Evolutionary conservation across 2,329 filamentous ascomycete species (phyloP), one percentile per base, ranked within the genome.

Genomic region (Xylaria sp.): DNA sequence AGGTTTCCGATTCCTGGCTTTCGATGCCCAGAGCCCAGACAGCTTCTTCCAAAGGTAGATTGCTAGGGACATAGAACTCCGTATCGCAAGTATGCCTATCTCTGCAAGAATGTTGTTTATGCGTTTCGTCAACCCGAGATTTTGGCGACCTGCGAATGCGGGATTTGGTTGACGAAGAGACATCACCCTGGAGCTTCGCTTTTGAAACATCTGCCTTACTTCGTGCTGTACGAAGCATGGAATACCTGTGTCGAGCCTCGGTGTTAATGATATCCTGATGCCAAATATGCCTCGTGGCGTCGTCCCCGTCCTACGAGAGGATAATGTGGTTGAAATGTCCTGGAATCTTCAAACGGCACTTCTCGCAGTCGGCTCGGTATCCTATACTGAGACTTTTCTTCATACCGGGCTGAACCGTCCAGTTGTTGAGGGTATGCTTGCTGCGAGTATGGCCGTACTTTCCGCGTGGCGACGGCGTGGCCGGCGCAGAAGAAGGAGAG

Each of bases 291-390:
- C 34, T 48, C 15, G 18, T 32, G 36, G 15, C 56, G 36, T 70
- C 50, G 25, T 67, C 59, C 34, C 60, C 69, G 62, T 72, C 70
- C 83, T 88, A 89, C 56, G 87, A 88, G 74, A 89, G 85, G 70
- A 93, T 89, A 67, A 94, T 93, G 79, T 94, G 92, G 75, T 91
- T 93, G 76, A 93, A 94, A 77, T 94, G 92, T 0, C 92, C 92
- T 0, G 92, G 91, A 8, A 93, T 90, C 76, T 90, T 91, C 76
- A 87, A 84, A 52, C 86, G 86, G 80, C 92, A 94, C 79, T 93
- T 93, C 69, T 93, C 91, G 77, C 92, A 94, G 78, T 93, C 91
- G 13, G 89, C 86, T 70, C 91, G 84, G 80, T 91, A 94, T 59
- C 92, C 92, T 87, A 94, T 93, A 74, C 90, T 92, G 78, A 94